Conservation (phyloP, 768 basidiomycete genomes). For the Lyophyllum semitale region DNA sequence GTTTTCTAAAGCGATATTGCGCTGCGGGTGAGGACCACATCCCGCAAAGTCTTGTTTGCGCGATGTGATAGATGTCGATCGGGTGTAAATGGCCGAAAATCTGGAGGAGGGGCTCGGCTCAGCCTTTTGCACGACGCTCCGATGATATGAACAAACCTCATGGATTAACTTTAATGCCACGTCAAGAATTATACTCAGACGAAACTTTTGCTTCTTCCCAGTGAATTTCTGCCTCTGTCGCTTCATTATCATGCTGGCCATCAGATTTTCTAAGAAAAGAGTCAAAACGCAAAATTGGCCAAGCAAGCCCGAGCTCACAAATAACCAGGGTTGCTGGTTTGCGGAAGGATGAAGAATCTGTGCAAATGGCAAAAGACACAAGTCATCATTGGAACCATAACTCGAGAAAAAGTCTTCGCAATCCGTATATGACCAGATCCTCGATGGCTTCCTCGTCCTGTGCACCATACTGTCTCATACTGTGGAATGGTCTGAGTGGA, state of each 20-base stretch:
- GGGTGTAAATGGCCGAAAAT: slow-evolving; percentile 26
- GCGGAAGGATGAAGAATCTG: no score
- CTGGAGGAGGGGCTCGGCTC: background rate
- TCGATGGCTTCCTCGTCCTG: background rate
- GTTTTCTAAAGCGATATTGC: slow-evolving; percentile 21
- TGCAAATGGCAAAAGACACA: no score
- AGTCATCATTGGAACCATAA: no score
- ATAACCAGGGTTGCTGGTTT: no score
- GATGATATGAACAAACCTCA: background rate
- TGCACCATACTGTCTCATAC: no score
- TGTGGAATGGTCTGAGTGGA: no score
- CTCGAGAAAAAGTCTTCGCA: no score
- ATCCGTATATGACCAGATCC: background rate
- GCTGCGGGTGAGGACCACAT: slow-evolving; percentile 16
- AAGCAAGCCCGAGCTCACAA: no score
- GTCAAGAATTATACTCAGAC: background rate
- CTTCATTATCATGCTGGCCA: no score
- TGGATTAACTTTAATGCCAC: background rate
- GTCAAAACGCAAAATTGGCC: no score
- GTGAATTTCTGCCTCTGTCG: background rate
- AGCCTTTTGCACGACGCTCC: background rate
- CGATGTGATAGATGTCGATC: slow-evolving; percentile 24
- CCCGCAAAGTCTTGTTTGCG: slow-evolving; percentile 10
- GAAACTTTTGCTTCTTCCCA: background rate
- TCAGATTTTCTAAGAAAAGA: no score